phyloP scores from a whole-genome alignment of 305 asterid species.

The Fraxinus latifolia region DNA sequence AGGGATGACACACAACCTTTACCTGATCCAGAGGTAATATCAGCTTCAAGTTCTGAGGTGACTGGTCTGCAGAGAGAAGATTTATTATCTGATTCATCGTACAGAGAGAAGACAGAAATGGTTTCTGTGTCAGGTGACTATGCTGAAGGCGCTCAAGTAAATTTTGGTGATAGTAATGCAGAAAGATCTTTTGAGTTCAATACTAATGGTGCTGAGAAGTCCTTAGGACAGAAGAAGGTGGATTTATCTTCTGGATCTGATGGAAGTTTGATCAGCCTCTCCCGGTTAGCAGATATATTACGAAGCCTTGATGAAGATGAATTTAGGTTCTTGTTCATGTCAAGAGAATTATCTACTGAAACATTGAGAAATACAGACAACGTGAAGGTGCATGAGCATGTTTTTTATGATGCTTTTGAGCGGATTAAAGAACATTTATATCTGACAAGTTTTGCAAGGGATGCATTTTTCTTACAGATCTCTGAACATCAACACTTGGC shows the following conservation, averaged over 20 bases:
- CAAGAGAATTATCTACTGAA: constrained; percentile 42
- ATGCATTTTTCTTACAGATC: constrained; percentile 57
- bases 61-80: constrained; percentile 36
- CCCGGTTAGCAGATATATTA: constrained; percentile 68
- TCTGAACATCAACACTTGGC: constrained; percentile 55
- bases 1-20: constrained; percentile 27
- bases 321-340: constrained; percentile 54
- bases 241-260: constrained; percentile 53
- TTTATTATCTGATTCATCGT: constrained; percentile 28
- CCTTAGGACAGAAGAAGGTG: constrained; percentile 42
- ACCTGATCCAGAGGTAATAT: constrained; percentile 28
- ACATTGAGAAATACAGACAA: constrained; percentile 25
- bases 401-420: constrained; percentile 45
- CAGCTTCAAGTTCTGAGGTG: constrained; percentile 30
- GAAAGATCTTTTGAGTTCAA: constrained; percentile 31
- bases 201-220: constrained; percentile 26
- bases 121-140: constrained; percentile 29
- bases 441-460: constrained; percentile 63
- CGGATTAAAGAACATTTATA: constrained; percentile 75
- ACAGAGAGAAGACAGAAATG: constrained; percentile 34
- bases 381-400: constrained; percentile 26
- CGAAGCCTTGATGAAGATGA: constrained; percentile 64
- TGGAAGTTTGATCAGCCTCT: constrained; percentile 59
- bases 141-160: constrained; percentile 29
- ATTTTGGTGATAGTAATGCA: constrained; percentile 29